These are phyloP conservation scores for Sporothrix mexicana DNA, from an alignment of 2,329 filamentous ascomycete genomes.

Conservation along the genomic window DNA sequence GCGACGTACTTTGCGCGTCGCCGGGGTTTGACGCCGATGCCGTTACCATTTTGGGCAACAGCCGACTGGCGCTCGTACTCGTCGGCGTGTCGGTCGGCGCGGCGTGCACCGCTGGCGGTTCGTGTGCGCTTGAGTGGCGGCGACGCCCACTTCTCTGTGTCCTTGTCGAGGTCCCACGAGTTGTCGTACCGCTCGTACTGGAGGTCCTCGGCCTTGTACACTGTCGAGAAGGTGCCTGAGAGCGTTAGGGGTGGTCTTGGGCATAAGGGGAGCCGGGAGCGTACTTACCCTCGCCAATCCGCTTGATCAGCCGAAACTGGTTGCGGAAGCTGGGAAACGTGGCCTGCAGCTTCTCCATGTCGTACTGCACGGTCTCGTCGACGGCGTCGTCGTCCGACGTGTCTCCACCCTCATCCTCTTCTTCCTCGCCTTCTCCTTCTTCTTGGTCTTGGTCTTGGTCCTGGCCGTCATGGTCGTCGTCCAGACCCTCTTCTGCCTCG, in stretches of 20 bases:
- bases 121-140: constrained; percentile 63
- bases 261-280: background rate
- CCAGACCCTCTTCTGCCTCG: constrained; percentile 44
- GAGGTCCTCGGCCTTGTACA: constrained; percentile 97
- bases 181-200: constrained; percentile 84
- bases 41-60: background rate
- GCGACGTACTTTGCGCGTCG: constrained; percentile 79
- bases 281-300: constrained; percentile 86
- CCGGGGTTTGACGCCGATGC: constrained; percentile 35
- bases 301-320: constrained; percentile 88
- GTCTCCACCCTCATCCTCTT: constrained; percentile 52
- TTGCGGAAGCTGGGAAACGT: constrained; percentile 84
- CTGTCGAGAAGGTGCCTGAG: constrained; percentile 93
- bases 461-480: constrained; percentile 43
- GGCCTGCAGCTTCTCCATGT: constrained; percentile 84
- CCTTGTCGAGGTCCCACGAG: constrained; percentile 79
- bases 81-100: constrained; percentile 36
- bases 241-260: background rate
- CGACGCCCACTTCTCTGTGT: constrained; percentile 70
- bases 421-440: constrained; percentile 48
- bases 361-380: constrained; percentile 74
- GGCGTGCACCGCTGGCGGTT: constrained; percentile 45
- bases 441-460: constrained; percentile 44
- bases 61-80: background rate
- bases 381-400: constrained; percentile 67